Evolutionary conservation across 345 rosid genomes (phyloP).

Genomic region (Durio zibethinus): DNA sequence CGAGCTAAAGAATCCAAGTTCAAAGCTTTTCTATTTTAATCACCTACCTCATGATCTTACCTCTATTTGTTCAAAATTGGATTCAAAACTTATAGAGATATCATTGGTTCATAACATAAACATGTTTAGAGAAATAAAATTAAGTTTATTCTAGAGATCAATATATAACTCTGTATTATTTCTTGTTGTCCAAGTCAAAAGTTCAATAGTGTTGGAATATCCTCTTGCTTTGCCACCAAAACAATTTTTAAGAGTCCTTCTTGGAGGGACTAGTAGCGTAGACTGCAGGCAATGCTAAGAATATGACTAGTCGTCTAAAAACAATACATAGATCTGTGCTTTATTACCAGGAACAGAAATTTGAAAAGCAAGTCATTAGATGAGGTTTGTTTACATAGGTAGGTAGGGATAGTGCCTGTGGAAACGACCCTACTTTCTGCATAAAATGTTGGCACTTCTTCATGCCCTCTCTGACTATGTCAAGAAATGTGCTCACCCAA

Average conservation of each 20-base stretch:
- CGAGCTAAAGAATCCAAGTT: too few species aligned
- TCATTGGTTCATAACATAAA: too few species aligned
- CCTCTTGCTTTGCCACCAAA: background rate
- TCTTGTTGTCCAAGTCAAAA: background rate
- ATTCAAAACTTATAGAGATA: background rate
- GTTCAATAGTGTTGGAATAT: background rate
- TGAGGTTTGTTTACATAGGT: background rate
- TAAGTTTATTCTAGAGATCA: too few species aligned
- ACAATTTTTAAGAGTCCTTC: too few species aligned
- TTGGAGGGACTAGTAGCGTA: background rate
- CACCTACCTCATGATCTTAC: background rate
- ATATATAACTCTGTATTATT: background rate
- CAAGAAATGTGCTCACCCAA: background rate
- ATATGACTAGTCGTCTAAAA: conserved; percentile 7
- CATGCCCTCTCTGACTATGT: background rate
- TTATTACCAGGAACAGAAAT: background rate
- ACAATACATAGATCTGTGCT: background rate
- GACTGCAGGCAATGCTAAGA: conserved; percentile 14
- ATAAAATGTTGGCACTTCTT: conserved; percentile 1
- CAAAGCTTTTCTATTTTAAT: background rate
- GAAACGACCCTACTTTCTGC: background rate
- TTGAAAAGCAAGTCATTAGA: conserved; percentile 5
- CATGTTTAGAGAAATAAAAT: too few species aligned
- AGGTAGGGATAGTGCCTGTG: background rate
- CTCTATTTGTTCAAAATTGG: background rate